phyloP scores from a whole-genome alignment of 1,284 basidiomycete genomes.

The Meripilus lineatus region DNA sequence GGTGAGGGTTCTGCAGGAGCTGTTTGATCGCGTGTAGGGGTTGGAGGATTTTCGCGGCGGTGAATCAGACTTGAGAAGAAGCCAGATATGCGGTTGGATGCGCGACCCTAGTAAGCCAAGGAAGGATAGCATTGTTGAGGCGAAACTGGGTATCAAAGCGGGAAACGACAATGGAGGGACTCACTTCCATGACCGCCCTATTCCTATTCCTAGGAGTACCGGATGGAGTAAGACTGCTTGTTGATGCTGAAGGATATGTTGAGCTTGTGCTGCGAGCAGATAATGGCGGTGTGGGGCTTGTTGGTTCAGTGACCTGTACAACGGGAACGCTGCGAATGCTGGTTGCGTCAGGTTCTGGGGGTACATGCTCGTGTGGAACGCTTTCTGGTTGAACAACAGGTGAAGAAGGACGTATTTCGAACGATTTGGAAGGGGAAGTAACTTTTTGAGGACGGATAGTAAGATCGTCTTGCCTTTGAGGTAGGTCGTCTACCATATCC shows the following conservation, averaged over 20 bases:
- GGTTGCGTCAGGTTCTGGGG: conserved; percentile 35
- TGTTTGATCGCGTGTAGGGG: conserved; percentile 21
- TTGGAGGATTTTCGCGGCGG: conserved; percentile 48
- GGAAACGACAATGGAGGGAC: too few species aligned
- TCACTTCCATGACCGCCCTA: too few species aligned
- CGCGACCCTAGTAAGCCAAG: conserved; percentile 40
- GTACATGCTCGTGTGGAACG: conserved; percentile 17
- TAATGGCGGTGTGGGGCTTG: conserved; percentile 23
- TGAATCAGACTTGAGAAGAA: conserved; percentile 78
- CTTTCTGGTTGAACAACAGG: conserved; percentile 21
- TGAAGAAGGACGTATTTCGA: conserved; percentile 26
- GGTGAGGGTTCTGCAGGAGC: conserved; percentile 18
- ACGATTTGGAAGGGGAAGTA: conserved; percentile 30
- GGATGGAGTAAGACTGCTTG: conserved; percentile 19
- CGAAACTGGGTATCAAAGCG: too few species aligned
- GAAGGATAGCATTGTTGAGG: conserved; percentile 10
- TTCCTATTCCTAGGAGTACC: too few species aligned
- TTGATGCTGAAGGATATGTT: conserved; percentile 16
- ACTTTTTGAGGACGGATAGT: conserved; percentile 32
- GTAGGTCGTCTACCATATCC: conserved; percentile 28
- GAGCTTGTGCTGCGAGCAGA: conserved; percentile 25
- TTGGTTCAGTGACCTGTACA: conserved; percentile 41
- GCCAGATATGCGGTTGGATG: conserved; percentile 70
- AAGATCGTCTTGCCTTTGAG: conserved; percentile 24
- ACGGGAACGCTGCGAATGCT: conserved; percentile 58